Conservation (phyloP, 208 protist genomes). For the Leishmania guyanensis region DNA sequence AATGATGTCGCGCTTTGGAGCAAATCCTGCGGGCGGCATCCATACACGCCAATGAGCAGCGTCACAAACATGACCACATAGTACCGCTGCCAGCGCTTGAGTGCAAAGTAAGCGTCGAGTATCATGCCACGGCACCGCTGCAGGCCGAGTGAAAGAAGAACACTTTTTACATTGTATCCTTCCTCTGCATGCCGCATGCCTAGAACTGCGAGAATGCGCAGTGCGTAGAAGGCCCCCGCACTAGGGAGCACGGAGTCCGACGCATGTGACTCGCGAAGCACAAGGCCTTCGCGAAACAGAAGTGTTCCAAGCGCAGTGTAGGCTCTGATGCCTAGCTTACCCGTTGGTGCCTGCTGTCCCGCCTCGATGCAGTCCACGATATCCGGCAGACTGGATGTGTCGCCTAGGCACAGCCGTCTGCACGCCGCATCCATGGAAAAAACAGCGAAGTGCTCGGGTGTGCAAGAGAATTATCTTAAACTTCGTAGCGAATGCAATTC, state of each 20-base stretch:
- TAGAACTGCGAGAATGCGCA: slow-evolving; percentile 42
- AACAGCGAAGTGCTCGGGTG: background rate
- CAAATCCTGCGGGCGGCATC: slow-evolving; percentile 35
- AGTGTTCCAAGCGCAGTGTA: slow-evolving; percentile 34
- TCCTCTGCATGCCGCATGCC: slow-evolving; percentile 20
- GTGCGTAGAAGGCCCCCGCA: slow-evolving; percentile 32
- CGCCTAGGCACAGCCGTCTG: slow-evolving; percentile 35
- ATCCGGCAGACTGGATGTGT: slow-evolving; percentile 37
- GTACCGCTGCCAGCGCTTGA: slow-evolving; percentile 17
- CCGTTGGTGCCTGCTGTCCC: slow-evolving; percentile 3
- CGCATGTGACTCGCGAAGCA: background rate
- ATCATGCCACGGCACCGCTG: slow-evolving; percentile 41
- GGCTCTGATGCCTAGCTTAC: slow-evolving; percentile 3
- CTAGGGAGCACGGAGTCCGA: slow-evolving; percentile 8
- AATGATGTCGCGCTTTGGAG: slow-evolving; percentile 26
- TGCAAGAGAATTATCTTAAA: background rate
- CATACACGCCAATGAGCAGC: slow-evolving; percentile 31
- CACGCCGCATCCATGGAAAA: slow-evolving; percentile 38
- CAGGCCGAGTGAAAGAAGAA: slow-evolving; percentile 38
- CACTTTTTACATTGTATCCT: slow-evolving; percentile 20
- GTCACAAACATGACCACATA: slow-evolving; percentile 50
- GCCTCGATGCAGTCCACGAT: slow-evolving; percentile 44
- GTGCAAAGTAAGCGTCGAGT: slow-evolving; percentile 64
- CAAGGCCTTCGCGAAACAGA: slow-evolving; percentile 37
- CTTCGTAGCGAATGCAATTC: background rate